Base-by-base conservation (phyloP, 148 eudicot genomes). In the Amaranthus palmeri region DNA sequence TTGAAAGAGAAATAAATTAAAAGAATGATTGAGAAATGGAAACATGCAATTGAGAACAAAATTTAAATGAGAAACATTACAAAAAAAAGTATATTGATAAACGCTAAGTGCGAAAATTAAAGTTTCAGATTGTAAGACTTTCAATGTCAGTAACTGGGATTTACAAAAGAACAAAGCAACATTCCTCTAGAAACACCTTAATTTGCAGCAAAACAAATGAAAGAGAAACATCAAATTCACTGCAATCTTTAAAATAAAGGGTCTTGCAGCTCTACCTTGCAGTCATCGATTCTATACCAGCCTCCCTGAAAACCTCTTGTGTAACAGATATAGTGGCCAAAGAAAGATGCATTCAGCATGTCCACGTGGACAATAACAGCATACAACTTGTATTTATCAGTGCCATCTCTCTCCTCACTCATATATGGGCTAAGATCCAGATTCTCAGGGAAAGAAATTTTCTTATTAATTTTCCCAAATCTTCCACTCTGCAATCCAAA, bases 331-430 rank as follows among this genome's bases (percentile, higher is more conserved):
- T 93, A 93, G 66, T 93, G 96, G 70, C 98, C 98, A 55, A 93
- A 93, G 71, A 72, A 93, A 25, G 98, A 93, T 41, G 98, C 98
- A 83, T 93, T 93, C 53, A 93, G 78, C 98, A 93, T 90, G 82
- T 91, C 98, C 81, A 93, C 83, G 73, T 93, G 98, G 71, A 93
- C 98, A 75, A 93, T 85, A 65, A 90, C 95, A 14, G 90, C 98
- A 81, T 86, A 93, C 54, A 93, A 78, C 84, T 87, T 82, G 88
- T 87, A 93, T 70, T 74, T 62, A 76, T 90, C 87, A 7, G 79
- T 73, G 54, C 78, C 83, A 84, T 87, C 86, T 69, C 81, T 87
- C 77, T 74, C 80, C 74, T 87, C 95, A 72, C 87, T 91, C 96
- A 91, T 90, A 83, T 88, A 93, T 60, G 92, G 87, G 72, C 83